These are phyloP conservation scores for Zhuliangozyma parablackwelliae DNA, from an alignment of 1,139 yeast genomes.

Conservation along the genomic window DNA sequence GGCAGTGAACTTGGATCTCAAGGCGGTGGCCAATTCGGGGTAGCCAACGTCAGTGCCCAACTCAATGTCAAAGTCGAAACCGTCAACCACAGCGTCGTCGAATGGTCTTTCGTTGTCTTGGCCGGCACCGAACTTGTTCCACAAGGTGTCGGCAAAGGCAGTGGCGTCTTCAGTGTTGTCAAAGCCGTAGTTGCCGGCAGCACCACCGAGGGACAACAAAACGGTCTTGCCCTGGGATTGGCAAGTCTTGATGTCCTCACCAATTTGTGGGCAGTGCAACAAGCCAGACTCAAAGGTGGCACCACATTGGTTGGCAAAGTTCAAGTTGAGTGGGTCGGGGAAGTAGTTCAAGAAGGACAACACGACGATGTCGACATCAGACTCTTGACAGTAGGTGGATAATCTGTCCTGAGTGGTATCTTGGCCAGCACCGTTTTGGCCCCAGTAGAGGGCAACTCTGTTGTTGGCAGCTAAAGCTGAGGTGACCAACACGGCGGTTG, in stretches of 20 bases:
- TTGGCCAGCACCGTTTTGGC: slow-evolving; percentile 68
- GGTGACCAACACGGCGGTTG: slow-evolving; percentile 9
- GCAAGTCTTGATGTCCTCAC: slow-evolving; percentile 70
- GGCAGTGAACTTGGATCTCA: slow-evolving; percentile 54
- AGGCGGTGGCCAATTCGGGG: slow-evolving; percentile 54
- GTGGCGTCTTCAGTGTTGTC: slow-evolving; percentile 54
- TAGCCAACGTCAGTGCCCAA: slow-evolving; percentile 51
- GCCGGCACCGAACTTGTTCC: slow-evolving; percentile 86
- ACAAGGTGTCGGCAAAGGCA: slow-evolving; percentile 63
- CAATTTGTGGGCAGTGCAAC: slow-evolving; percentile 59
- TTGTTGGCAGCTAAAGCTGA: slow-evolving; percentile 39
- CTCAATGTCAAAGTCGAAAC: slow-evolving; percentile 42
- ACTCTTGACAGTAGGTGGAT: slow-evolving; percentile 62
- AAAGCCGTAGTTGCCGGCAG: slow-evolving; percentile 76
- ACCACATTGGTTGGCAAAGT: slow-evolving; percentile 68
- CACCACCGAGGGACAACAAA: slow-evolving; percentile 83
- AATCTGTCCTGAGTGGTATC: slow-evolving; percentile 47
- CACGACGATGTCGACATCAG: slow-evolving; percentile 66
- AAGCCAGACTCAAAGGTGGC: slow-evolving; percentile 53
- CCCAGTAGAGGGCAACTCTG: slow-evolving; percentile 81
- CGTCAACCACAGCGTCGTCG: slow-evolving; percentile 43
- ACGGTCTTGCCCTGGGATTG: slow-evolving; percentile 76
- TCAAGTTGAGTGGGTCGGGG: slow-evolving; percentile 46
- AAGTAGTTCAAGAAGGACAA: slow-evolving; percentile 66
- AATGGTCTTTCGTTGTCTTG: slow-evolving; percentile 62